Evolutionary conservation across 1,284 basidiomycete genomes (phyloP), one percentile per base, ranked within the genome.

Genomic region (Sporisorium exsertum): DNA sequence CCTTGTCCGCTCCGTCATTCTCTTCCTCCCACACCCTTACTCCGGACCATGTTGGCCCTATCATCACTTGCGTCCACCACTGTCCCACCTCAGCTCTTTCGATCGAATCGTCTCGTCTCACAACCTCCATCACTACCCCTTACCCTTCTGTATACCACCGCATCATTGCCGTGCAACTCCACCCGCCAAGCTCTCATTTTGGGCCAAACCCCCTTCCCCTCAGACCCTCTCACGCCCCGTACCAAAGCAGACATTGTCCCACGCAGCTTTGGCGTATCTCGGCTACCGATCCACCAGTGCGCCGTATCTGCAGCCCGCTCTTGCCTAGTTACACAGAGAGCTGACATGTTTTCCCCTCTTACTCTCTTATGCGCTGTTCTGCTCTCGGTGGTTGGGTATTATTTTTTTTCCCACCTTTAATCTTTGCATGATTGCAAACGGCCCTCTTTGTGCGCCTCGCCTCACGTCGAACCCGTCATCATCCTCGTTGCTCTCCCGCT

Each of bases 381-480:
- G 20, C 27, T 18, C 27, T 22, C n/a, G 47, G 27, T 49, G 47
- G 47, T 27, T n/a, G 18, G 16, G n/a, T n/a, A n/a, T 49, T 10
- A 29, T 49, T 46, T 56, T 45, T 46, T 56, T 46, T 29, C 43
- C 29, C 33, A 29, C 43, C 32, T 47, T 56, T 33, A 33, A 32
- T 35, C 20, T 56, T 42, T 29, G 22, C 43, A 32, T 56, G 26
- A 55, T 56, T 56, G 20, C 27, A 13, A 43, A 13, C 54, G 29
- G 42, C 54, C 32, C n/a, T 27, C 46, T 43, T 56, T n/a, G n/a
- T n/a, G n/a, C n/a, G n/a, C n/a, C n/a, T 42, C 54, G 54, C 54
- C 18, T 46, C 43, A 26, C 29, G 54, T 56, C 54, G 54, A 56
- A 56, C 42, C 54, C 42, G 54, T 56, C 54, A 56, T 56, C 54